Base-by-base conservation (phyloP, 331 rosid genomes). In the Quercus phellos region DNA sequence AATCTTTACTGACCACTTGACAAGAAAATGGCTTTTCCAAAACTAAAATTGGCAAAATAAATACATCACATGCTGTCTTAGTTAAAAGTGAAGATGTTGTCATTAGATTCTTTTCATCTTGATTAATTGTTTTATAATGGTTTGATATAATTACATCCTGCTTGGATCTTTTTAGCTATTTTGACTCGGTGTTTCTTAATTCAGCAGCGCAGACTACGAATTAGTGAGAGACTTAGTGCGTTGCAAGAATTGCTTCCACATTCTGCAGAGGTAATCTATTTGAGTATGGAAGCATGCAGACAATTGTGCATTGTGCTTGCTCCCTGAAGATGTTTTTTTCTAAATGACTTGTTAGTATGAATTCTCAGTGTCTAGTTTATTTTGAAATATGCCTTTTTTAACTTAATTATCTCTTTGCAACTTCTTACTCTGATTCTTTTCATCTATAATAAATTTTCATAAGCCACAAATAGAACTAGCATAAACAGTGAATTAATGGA, bases 201-300 rank as follows among this genome's bases (percentile, higher is more conserved):
- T 59, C 86, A 94, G 98, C 78, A 78, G 64, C 96, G 98, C 78
- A 84, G 89, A 87, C 80, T 79, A 46, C 89, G 94, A 50, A 89
- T 92, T 56, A 73, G 88, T 82, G 94, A 90, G 30, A 92, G 81
- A 76, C 79, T 94, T 61, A 76, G 80, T 55, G 89, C 96, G 17
- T 84, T 94, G 76, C 93, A 83, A 51, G 84, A 87, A 68, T 84
- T 94, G 83, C 97, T 94, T 74, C 97, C 98, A 64, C 72, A 79
- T 78, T 82, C 90, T 74, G 74, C 77, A 24, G 85, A 84, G 97
- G 98, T 94, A 85, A 81, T 70, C 24, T 67, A 16, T 55, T 73
- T 72, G 29, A 35, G 32, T 78, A 43, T 34, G 64, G 50, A 2
- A 64, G 51, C 19, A 13, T 63, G 69, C 66, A 58, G 66, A 10